Percentiles rank a stretch among this genome's conserved stretches.
These are phyloP conservation scores for Cardamine occulta DNA, from an alignment of 345 rosid species.

Conservation along the genomic window DNA sequence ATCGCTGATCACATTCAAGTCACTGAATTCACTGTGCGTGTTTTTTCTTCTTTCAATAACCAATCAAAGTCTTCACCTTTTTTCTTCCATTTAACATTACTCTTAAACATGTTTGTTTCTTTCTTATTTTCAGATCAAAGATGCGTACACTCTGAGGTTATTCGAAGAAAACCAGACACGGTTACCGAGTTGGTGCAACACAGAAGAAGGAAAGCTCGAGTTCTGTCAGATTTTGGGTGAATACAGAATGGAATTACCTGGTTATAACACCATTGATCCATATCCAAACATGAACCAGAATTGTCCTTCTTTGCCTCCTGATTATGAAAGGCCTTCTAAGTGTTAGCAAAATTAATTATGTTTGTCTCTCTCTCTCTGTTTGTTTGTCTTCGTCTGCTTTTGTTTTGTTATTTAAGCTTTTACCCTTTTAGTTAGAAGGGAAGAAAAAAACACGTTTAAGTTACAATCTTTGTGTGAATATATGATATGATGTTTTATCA, in stretches of 20 bases:
- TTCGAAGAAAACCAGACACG: slow-evolving; percentile 74
- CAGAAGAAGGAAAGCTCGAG: slow-evolving; percentile 53
- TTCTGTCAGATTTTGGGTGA: slow-evolving; percentile 93
- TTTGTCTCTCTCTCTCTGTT: background rate
- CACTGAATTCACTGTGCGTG: slow-evolving; percentile 89
- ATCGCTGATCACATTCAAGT: slow-evolving; percentile 78
- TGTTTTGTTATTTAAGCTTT: background rate
- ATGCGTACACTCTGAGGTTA: slow-evolving; percentile 82
- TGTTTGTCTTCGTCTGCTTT: slow-evolving; percentile 16
- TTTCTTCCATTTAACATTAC: slow-evolving; percentile 1
- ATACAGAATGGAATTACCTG: slow-evolving; percentile 87
- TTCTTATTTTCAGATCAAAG: slow-evolving; percentile 63
- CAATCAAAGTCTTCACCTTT: background rate
- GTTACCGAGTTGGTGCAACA: slow-evolving; percentile 82
- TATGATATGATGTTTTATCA: slow-evolving; percentile 18
- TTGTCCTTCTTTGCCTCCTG: slow-evolving; percentile 93
- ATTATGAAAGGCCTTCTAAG: slow-evolving; percentile 66
- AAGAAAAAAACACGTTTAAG: slow-evolving; percentile 12
- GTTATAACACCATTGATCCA: slow-evolving; percentile 72
- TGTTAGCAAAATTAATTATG: slow-evolving; percentile 50
- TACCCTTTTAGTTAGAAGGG: slow-evolving; percentile 25
- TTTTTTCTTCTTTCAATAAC: background rate
- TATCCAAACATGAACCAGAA: slow-evolving; percentile 90
- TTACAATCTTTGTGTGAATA: slow-evolving; percentile 25
- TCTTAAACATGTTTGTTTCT: background rate